Conservation (phyloP, 2,329 filamentous ascomycete species). For the Thermothelomyces thermophilus region DNA sequence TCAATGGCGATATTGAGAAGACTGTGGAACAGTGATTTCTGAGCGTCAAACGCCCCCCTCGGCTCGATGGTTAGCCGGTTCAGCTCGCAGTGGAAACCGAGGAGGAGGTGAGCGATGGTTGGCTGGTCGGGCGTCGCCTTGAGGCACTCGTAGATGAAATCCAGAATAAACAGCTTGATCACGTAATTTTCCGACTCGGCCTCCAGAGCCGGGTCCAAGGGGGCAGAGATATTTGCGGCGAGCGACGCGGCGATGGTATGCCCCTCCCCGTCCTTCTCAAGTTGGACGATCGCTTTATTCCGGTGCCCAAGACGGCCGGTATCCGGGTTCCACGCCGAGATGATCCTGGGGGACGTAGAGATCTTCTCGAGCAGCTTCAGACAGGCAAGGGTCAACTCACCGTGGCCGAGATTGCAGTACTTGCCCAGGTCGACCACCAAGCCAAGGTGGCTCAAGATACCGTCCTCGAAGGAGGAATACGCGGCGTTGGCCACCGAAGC, state of each 20-base stretch:
- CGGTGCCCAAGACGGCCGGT: slow-evolving; percentile 57
- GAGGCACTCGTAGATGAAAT: slow-evolving; percentile 78
- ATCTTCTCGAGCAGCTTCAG: slow-evolving; percentile 80
- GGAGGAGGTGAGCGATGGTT: slow-evolving; percentile 81
- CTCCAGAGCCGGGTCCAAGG: slow-evolving; percentile 67
- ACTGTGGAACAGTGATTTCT: slow-evolving; percentile 75
- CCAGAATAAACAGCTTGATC: slow-evolving; percentile 77
- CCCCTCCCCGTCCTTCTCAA: slow-evolving; percentile 74
- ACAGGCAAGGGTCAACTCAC: slow-evolving; percentile 71
- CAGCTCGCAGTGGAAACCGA: slow-evolving; percentile 77
- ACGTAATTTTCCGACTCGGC: slow-evolving; percentile 65
- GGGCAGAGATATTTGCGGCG: slow-evolving; percentile 58
- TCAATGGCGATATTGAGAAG: slow-evolving; percentile 66
- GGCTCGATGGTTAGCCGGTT: slow-evolving; percentile 62
- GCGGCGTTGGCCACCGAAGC: slow-evolving; percentile 64
- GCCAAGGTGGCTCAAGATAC: slow-evolving; percentile 70
- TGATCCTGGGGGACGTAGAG: slow-evolving; percentile 74
- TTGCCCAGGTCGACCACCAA: slow-evolving; percentile 77
- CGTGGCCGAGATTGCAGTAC: slow-evolving; percentile 79
- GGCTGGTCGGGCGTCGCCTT: slow-evolving; percentile 67
- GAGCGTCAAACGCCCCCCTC: slow-evolving; percentile 62
- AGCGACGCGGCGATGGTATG: slow-evolving; percentile 73
- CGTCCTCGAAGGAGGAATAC: slow-evolving; percentile 87
- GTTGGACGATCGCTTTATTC: slow-evolving; percentile 80
- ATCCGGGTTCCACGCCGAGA: slow-evolving; percentile 59